phyloP scores from a whole-genome alignment of 75 land plant species.

The Chamaecyparis obtusa region DNA sequence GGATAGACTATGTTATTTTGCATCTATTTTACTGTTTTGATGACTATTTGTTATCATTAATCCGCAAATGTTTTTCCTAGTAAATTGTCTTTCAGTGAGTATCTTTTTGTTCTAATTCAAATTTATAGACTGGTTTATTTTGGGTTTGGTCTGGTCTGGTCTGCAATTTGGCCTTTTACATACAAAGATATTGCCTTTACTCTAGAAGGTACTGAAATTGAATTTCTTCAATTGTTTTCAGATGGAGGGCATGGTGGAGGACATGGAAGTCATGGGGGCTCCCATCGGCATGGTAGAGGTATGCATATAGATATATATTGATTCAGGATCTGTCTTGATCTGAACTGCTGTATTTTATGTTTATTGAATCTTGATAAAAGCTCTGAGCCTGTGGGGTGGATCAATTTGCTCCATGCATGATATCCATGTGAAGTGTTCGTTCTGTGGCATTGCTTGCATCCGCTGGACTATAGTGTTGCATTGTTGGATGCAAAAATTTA shows the following conservation, averaged over 20 bases:
- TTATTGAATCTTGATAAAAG: not conserved
- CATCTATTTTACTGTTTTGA: too few species aligned
- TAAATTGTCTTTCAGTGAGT: not conserved
- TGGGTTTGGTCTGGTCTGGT: not conserved
- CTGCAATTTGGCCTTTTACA: not conserved
- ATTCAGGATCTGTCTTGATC: not conserved
- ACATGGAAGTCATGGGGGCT: slow-evolving; percentile 42
- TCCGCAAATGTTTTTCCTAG: not conserved
- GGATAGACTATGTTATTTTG: too few species aligned
- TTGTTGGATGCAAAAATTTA: not conserved
- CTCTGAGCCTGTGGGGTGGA: not conserved
- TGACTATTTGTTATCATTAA: not conserved
- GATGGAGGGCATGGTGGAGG: slow-evolving; percentile 63
- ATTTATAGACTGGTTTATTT: not conserved
- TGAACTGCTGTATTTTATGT: not conserved
- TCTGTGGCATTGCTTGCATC: not conserved
- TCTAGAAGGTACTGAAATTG: not conserved
- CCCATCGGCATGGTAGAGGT: slow-evolving; percentile 59
- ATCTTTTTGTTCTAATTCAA: not conserved
- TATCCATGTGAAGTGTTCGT: not conserved
- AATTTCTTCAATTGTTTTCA: slow-evolving; percentile 4
- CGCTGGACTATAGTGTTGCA: not conserved
- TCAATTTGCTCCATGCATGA: not conserved
- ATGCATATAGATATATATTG: not conserved
- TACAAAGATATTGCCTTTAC: not conserved